A percentile compares a stretch with the other conserved stretches of the same genome.
Conservation (phyloP, 2,329 filamentous ascomycete species). For the Chrysosporium queenslandicum region DNA sequence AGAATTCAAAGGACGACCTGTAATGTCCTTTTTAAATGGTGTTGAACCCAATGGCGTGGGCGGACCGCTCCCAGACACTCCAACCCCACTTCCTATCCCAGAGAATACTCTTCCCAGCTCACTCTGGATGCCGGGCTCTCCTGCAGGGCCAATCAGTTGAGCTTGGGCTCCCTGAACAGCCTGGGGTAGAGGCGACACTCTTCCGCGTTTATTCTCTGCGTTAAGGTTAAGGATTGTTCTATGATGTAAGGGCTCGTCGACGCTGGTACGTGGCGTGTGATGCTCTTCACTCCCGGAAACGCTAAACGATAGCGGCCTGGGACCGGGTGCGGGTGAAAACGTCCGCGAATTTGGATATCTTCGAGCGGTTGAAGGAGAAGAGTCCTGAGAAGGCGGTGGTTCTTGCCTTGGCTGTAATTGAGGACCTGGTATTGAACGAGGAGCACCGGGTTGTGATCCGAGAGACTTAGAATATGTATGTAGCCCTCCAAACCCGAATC, state of each 20-base stretch:
- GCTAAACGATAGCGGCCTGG: slow-evolving; percentile 17
- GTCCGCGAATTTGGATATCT: slow-evolving; percentile 24
- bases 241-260: slow-evolving; percentile 49
- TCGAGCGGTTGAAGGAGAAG: slow-evolving; percentile 19
- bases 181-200: slow-evolving; percentile 79
- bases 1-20: slow-evolving; percentile 14
- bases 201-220: slow-evolving; percentile 66
- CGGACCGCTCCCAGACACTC: slow-evolving; percentile 42
- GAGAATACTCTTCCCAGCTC: slow-evolving; percentile 93
- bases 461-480: slow-evolving; percentile 36
- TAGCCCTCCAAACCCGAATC: slow-evolving; percentile 33
- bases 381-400: slow-evolving; percentile 25
- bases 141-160: slow-evolving; percentile 71
- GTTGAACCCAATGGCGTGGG: slow-evolving; percentile 45
- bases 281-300: slow-evolving; percentile 28
- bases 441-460: slow-evolving; percentile 30
- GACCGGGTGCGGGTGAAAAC: slow-evolving; percentile 28
- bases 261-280: slow-evolving; percentile 34
- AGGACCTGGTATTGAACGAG: slow-evolving; percentile 24
- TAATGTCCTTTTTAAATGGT: slow-evolving; percentile 44
- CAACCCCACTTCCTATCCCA: slow-evolving; percentile 68
- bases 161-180: slow-evolving; percentile 90
- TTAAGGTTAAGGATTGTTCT: slow-evolving; percentile 59
- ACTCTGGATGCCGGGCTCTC: slow-evolving; percentile 83
- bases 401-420: slow-evolving; percentile 30